A percentile compares a stretch with the other conserved stretches of the same genome.
These are phyloP conservation scores for Aspergillus fructus DNA, from an alignment of 2,329 filamentous ascomycete genomes.

Conservation along the genomic window DNA sequence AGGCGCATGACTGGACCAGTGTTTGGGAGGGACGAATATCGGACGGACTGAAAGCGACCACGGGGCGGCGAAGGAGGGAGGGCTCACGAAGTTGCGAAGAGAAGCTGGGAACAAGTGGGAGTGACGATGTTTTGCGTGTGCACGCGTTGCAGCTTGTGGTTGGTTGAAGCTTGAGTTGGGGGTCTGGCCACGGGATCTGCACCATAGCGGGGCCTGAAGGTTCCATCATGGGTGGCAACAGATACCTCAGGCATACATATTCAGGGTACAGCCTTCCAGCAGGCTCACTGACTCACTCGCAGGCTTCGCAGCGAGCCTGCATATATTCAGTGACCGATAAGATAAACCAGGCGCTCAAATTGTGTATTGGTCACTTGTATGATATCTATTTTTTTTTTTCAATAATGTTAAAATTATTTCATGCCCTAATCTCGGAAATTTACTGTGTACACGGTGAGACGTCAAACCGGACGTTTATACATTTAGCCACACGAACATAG, in stretches of 20 bases:
- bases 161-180: conserved; percentile 12
- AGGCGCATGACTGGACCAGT: conserved; percentile 19
- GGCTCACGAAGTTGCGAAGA: conserved; percentile 1
- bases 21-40: neutral
- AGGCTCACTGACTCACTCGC: too few relatives aligned
- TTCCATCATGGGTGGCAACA: neutral
- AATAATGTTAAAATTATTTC: too few relatives aligned
- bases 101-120: conserved; percentile 19
- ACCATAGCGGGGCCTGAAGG: neutral
- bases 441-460: too few relatives aligned
- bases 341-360: too few relatives aligned
- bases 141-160: conserved; percentile 18
- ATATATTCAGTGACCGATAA: too few relatives aligned
- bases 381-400: too few relatives aligned
- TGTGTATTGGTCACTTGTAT: too few relatives aligned
- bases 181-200: conserved; percentile 15
- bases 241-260: neutral
- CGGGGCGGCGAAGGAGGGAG: conserved; percentile 10
- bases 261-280: too few relatives aligned
- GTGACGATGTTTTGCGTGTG: conserved; percentile 22
- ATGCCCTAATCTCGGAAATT: too few relatives aligned
- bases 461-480: too few relatives aligned
- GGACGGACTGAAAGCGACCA: conserved; percentile 7
- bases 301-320: too few relatives aligned
- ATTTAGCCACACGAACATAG: too few relatives aligned